Evolutionary conservation across 306 rosid genomes (phyloP), one percentile per base, ranked within the genome.

Genomic region (Cicer arietinum): DNA sequence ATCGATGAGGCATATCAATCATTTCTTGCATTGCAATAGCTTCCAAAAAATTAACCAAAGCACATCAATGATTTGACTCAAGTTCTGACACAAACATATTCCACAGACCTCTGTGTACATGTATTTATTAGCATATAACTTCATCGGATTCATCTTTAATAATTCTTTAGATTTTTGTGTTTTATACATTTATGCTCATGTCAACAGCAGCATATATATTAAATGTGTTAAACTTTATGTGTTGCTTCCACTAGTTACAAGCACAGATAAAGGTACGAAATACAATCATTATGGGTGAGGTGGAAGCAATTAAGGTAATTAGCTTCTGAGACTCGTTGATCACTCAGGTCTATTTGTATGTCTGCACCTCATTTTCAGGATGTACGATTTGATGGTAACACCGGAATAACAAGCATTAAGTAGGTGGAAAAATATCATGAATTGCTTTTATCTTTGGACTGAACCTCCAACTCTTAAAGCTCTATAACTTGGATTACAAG

Each of bases 31-130:
- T 58, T 16, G 42, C 47, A 64, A 45, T 56, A 35, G 11, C 69
- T 56, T 80, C 46, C 8, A 56, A 5, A 42, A 43, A 76, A 58
- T 60, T 76, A 48, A 61, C 44, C 69, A 30, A 68, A 57, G 17
- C 54, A 6, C 17, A 45, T 47, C 30, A 59, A 18, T 52, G 58
- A 18, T 11, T 16, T 40, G 57, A 45, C 9, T 9, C 57, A 57
- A 77, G 43, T 44, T 43, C n/a, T 43, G 30, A 45, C 25, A 47
- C 42, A 30, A 30, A 4, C 17, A 56, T 0, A 25, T 25, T 25
- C 35, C 4, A 4, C 35, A 25, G 35, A 25, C 35, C 35, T 3
- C 35, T 25, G 54, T 42, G 54, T 66, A 54, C 18, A 60, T 65
- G 46, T 57, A 35, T 37, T 14, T 18, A 68, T 18, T 35, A 30